These are phyloP conservation scores for Basipetospora sp. DNA, from an alignment of 2,329 filamentous ascomycete genomes.

Conservation along the genomic window DNA sequence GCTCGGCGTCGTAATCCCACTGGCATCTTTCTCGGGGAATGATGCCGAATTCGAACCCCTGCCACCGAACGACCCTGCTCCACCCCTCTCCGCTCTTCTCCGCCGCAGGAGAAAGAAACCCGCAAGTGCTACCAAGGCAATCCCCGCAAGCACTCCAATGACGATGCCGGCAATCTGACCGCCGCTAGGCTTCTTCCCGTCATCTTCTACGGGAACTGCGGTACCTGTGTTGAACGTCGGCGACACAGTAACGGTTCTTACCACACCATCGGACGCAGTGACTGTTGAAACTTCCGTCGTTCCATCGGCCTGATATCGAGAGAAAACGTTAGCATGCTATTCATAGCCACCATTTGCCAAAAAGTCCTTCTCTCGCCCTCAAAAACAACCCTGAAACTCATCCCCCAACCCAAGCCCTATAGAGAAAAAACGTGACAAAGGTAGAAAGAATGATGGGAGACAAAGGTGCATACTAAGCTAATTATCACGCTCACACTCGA, in stretches of 20 bases:
- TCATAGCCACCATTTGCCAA: too few species aligned
- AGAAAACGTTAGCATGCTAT: not conserved
- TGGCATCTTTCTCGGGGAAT: conserved; percentile 24
- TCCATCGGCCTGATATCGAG: not conserved
- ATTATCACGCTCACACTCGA: not conserved
- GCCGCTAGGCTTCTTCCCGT: conserved; percentile 20
- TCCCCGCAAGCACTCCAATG: conserved; percentile 27
- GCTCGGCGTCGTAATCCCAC: not conserved
- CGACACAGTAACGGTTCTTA: conserved; percentile 5
- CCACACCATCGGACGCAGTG: conserved; percentile 21
- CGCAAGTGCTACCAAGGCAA: conserved; percentile 26
- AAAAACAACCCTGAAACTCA: too few species aligned
- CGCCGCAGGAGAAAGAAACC: conserved; percentile 29
- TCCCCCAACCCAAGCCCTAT: too few species aligned
- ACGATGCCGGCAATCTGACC: conserved; percentile 39
- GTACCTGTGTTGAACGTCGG: conserved; percentile 6
- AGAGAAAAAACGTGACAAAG: not conserved
- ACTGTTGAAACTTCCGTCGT: conserved; percentile 32
- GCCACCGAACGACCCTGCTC: conserved; percentile 10
- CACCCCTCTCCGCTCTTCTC: conserved; percentile 27
- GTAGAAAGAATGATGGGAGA: conserved; percentile 1
- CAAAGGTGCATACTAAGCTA: conserved; percentile 5
- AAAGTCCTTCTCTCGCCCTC: too few species aligned
- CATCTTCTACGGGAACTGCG: conserved; percentile 11
- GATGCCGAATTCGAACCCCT: conserved; percentile 31